These are phyloP conservation scores for Septoria linicola DNA, from an alignment of 2,329 filamentous ascomycete genomes.

Conservation along the genomic window DNA sequence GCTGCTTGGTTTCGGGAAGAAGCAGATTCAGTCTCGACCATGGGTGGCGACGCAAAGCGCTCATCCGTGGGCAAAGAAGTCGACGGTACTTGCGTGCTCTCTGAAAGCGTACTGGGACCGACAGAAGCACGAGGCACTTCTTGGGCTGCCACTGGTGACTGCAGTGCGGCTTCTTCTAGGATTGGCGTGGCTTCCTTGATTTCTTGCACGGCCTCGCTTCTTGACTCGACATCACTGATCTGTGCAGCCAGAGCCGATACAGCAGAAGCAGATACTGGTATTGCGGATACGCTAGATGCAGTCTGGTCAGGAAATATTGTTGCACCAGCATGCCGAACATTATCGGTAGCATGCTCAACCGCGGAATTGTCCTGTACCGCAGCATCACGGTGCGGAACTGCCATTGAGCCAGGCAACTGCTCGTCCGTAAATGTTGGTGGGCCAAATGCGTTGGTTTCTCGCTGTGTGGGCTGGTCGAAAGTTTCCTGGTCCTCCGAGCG, in stretches of 20 bases:
- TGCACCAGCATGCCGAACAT: not conserved
- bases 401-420: too few relatives aligned
- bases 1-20: too few relatives aligned
- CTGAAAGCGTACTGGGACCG: not conserved
- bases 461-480: too few relatives aligned
- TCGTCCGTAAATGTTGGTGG: too few relatives aligned
- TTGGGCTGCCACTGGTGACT: not conserved
- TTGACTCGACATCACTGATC: conserved; percentile 8
- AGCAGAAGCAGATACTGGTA: not conserved
- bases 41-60: not conserved
- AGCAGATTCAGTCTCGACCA: not conserved
- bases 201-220: conserved; percentile 8
- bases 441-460: too few relatives aligned
- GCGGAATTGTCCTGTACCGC: not conserved
- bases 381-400: too few relatives aligned
- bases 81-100: conserved; percentile 2
- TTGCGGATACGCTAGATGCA: not conserved
- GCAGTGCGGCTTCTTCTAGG: not conserved
- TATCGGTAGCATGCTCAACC: not conserved
- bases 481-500: too few relatives aligned
- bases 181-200: conserved; percentile 3
- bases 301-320: not conserved
- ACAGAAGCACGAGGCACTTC: too few relatives aligned
- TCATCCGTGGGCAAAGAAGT: not conserved
- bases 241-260: conserved; percentile 9